A percentile compares a stretch with the other conserved stretches of the same genome.
Evolutionary conservation across 495 filamentous ascomycete species (phyloP).

Genomic region (Bombardia bombarda): DNA sequence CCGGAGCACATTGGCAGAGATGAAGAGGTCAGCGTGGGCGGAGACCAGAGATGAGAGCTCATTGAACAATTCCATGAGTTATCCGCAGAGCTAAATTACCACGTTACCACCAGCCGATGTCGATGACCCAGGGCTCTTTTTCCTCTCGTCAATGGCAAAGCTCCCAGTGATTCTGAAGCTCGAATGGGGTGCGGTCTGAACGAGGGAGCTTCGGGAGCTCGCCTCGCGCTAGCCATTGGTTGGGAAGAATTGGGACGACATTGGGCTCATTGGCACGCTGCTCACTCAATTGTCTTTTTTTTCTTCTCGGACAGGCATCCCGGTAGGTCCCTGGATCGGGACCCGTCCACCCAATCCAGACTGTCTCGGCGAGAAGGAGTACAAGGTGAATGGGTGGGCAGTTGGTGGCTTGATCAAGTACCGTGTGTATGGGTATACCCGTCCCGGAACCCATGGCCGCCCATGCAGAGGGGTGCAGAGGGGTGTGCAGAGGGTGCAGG

Average conservation of each 20-base stretch:
- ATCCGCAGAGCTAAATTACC: constrained; percentile 8
- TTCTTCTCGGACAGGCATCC: constrained; percentile 4
- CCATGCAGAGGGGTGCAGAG: too few species aligned
- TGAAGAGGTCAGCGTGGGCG: constrained; percentile 3
- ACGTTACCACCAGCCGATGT: constrained; percentile 8
- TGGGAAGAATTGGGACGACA: constrained; percentile 12
- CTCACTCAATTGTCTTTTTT: not conserved
- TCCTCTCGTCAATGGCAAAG: not conserved
- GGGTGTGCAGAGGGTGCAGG: constrained; percentile 18
- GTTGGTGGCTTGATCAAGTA: not conserved
- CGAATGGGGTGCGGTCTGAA: not conserved
- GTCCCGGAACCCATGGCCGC: too few species aligned
- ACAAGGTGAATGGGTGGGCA: too few species aligned
- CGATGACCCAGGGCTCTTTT: not conserved
- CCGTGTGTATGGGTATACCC: constrained; percentile 11
- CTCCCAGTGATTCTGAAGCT: too few species aligned
- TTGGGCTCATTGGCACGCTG: constrained; percentile 7
- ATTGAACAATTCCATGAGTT: not conserved
- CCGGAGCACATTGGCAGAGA: constrained; percentile 10
- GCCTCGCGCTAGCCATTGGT: constrained; percentile 18
- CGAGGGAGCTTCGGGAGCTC: constrained; percentile 2
- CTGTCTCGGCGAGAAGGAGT: not conserved
- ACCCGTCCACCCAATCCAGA: not conserved
- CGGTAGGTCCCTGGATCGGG: constrained; percentile 13
- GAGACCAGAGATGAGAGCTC: not conserved